These are phyloP conservation scores for Cytospora piceae DNA, from an alignment of 2,329 filamentous ascomycete species.

Conservation along the genomic window DNA sequence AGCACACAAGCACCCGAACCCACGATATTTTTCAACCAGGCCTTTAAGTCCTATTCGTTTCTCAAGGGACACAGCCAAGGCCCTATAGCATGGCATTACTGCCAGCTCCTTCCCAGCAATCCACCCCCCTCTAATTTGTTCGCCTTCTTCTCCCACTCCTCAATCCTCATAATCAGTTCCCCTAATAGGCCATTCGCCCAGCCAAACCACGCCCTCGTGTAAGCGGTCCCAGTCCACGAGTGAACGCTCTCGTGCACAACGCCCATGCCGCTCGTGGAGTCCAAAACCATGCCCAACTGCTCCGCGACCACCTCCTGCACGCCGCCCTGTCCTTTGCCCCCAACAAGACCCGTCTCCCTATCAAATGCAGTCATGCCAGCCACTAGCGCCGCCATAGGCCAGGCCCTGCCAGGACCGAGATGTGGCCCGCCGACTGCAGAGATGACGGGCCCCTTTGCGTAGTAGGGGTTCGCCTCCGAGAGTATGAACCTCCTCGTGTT, in stretches of 20 bases:
- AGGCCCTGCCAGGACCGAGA: conserved; percentile 63
- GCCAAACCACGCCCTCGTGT: conserved; percentile 51
- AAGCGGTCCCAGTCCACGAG: conserved; percentile 45
- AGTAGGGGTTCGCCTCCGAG: conserved; percentile 78
- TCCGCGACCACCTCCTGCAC: conserved; percentile 39
- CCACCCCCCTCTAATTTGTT: conserved; percentile 31
- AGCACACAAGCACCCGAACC: too few species aligned
- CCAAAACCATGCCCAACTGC: conserved; percentile 44
- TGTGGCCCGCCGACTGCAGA: conserved; percentile 72
- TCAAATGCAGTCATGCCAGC: conserved; percentile 53
- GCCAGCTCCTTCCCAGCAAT: conserved; percentile 39
- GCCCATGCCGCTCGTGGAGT: conserved; percentile 47
- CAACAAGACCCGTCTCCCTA: conserved; percentile 32
- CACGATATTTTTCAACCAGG: too few species aligned
- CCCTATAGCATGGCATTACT: conserved; percentile 29
- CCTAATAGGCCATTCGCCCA: conserved; percentile 50
- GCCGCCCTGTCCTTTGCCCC: conserved; percentile 34
- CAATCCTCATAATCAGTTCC: conserved; percentile 44
- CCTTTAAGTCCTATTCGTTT: too few species aligned
- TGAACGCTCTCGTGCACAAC: conserved; percentile 55
- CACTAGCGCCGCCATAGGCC: conserved; percentile 61
- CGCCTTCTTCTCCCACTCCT: conserved; percentile 37
- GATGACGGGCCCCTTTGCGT: conserved; percentile 66
- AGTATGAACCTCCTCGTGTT: conserved; percentile 82
- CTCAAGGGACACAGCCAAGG: background rate